Evolutionary conservation across 495 filamentous ascomycete genomes (phyloP).

Genomic region (Neurospora terricola): DNA sequence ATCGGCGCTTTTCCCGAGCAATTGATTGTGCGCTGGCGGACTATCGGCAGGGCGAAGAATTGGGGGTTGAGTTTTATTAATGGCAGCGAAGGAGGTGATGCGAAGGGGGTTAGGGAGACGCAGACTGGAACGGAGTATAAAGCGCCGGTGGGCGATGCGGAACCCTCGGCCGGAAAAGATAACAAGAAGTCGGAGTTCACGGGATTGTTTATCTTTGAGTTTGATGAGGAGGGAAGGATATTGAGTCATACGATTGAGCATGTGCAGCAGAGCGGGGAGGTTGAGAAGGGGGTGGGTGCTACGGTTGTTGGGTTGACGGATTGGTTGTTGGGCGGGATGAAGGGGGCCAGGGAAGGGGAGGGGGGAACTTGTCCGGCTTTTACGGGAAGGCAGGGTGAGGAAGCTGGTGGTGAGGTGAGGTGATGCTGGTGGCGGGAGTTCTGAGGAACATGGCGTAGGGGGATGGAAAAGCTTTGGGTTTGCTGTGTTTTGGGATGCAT

Average conservation of each 20-base stretch:
- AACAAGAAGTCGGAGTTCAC: conserved; percentile 51
- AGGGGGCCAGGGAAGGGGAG: conserved; percentile 23
- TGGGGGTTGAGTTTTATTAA: conserved; percentile 12
- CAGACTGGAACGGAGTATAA: neutral
- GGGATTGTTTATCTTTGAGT: conserved; percentile 90
- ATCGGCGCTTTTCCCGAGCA: conserved; percentile 53
- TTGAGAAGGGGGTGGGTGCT: conserved; percentile 45
- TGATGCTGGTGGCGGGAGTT: neutral
- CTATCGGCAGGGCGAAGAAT: conserved; percentile 29
- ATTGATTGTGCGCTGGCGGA: conserved; percentile 78
- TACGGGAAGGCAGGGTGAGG: conserved; percentile 3
- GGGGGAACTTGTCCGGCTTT: conserved; percentile 24
- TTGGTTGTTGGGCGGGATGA: conserved; percentile 67
- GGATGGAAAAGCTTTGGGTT: neutral
- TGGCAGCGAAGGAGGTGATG: neutral
- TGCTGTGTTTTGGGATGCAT: neutral
- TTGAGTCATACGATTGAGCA: conserved; percentile 87
- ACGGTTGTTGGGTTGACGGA: conserved; percentile 80
- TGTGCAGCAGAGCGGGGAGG: conserved; percentile 68
- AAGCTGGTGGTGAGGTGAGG: conserved; percentile 6
- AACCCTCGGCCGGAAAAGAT: conserved; percentile 7
- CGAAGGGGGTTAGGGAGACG: neutral
- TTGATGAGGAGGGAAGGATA: conserved; percentile 81
- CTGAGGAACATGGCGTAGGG: neutral
- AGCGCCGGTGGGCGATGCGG: neutral